Evolutionary conservation across 805 yeast species (phyloP), one percentile per base, ranked within the genome.

Genomic region (Saccharomycopsis microspora): DNA sequence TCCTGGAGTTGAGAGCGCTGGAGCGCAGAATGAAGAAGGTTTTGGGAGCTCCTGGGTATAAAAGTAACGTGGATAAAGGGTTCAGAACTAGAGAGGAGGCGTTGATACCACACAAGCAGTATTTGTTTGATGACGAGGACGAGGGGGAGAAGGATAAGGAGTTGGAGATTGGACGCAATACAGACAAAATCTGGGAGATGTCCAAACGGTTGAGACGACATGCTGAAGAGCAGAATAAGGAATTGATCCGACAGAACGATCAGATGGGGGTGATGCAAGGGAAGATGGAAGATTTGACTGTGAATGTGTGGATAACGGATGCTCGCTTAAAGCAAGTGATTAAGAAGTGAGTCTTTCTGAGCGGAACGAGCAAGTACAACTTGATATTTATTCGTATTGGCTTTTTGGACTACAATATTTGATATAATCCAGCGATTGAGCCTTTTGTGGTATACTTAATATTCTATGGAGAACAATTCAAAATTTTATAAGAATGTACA

Each of bases 141-240:
- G 79, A 80, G 44, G 97, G 90, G 61, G 97, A 93, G 63, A 95
- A 88, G 57, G 93, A 81, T 56, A 76, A 87, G 76, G 97, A 90
- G 60, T 76, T 82, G 53, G 96, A 89, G 64, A 77, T 88, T 56
- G 89, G 88, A 46, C 67, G 75, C 54, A 93, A 93, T 58, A 68
- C 90, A 63, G 89, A 85, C 57, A 86, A 82, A 61, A 83, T 93
- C 43, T 74, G 75, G 8, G 72, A 71, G 38, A 75, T 82, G 49
- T 76, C 95, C 34, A 72, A 72, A 47, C 78, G 88, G 51, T 74
- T 90, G 64, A 82, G 79, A 60, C 75, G 70, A 53, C 70, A 85
- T 46, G 96, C 97, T 3, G 60, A 71, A 49, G 70, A 85, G 3
- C 78, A 86, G 60, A 79, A 85, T 46, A 74, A 75, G 33, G 97